Evolutionary conservation across 805 yeast genomes (phyloP).

Genomic region (Lipomyces spencermartinsiae): DNA sequence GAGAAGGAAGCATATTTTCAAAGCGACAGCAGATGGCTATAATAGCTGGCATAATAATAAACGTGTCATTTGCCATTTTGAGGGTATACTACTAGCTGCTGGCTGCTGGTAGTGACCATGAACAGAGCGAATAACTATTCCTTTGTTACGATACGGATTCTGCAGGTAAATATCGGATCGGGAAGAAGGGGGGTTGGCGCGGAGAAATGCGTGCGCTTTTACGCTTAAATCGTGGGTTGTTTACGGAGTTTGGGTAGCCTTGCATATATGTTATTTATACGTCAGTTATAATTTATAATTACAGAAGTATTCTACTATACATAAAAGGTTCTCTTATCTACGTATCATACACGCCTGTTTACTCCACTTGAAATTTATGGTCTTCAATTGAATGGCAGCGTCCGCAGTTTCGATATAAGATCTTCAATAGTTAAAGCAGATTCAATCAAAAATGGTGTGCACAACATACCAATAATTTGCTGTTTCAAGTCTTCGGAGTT

Average conservation of each 20-base stretch:
- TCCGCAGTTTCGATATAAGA: neutral
- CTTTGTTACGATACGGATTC: neutral
- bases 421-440: neutral
- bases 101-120: too few species aligned
- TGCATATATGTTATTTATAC: neutral
- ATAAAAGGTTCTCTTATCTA: neutral
- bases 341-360: neutral
- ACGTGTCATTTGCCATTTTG: slow-evolving; percentile 68
- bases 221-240: neutral
- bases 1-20: slow-evolving; percentile 61
- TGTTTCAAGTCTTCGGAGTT: neutral
- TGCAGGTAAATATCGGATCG: neutral
- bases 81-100: slow-evolving; percentile 47
- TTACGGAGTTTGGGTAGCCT: neutral
- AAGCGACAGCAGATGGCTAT: slow-evolving; percentile 71
- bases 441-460: neutral
- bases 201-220: too few species aligned
- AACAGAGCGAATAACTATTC: too few species aligned
- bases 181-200: too few species aligned
- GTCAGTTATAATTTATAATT: neutral
- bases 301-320: neutral
- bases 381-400: neutral
- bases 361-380: neutral
- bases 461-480: slow-evolving; percentile 2
- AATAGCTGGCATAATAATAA: slow-evolving; percentile 71